Conservation (phyloP, 352 stramenopile species). For the Globisporangium nagaii region DNA sequence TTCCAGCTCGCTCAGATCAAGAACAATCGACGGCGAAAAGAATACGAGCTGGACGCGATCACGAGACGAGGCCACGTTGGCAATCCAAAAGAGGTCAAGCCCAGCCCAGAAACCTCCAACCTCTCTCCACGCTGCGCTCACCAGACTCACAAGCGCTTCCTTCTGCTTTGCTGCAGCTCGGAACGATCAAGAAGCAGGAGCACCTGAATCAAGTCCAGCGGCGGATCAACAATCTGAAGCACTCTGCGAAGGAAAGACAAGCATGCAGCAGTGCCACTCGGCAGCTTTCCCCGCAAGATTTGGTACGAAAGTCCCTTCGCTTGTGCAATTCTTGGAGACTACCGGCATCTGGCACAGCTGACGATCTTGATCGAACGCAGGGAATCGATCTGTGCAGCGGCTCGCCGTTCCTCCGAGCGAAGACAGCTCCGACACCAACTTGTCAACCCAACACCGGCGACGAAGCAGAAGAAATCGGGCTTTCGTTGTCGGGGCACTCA, state of each 20-base stretch:
- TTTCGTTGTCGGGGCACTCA: conserved; percentile 5
- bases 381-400: not conserved
- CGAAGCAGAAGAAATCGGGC: not conserved
- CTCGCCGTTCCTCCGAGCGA: not conserved
- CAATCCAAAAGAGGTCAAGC: not conserved
- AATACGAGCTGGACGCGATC: not conserved
- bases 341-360: not conserved
- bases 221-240: conserved; percentile 2
- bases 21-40: not conserved
- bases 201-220: conserved; percentile 8
- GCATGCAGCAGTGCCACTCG: not conserved
- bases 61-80: not conserved
- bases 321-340: not conserved
- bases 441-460: not conserved
- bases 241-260: not conserved
- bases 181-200: conserved; percentile 4
- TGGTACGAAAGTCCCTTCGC: not conserved
- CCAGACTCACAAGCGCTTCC: not conserved
- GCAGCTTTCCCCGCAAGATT: conserved; percentile 4
- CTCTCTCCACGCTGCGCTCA: too few species aligned
- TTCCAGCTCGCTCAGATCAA: conserved; percentile 5
- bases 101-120: not conserved
- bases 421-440: not conserved
- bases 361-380: not conserved
- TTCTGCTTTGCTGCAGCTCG: not conserved